Base-by-base conservation (phyloP, 2,329 filamentous ascomycete genomes). In the Microcyclosporella mali region DNA sequence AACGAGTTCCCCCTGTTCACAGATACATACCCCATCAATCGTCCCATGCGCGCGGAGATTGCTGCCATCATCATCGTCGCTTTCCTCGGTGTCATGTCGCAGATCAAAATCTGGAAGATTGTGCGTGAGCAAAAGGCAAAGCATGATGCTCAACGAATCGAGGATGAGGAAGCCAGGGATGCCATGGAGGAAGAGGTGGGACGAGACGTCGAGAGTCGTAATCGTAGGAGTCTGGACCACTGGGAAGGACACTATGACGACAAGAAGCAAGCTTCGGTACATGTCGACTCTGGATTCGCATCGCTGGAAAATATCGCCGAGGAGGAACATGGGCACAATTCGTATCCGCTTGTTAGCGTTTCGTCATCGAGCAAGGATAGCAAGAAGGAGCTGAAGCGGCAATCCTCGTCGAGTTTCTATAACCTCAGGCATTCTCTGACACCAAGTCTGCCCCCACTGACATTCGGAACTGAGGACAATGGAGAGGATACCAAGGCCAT, bases 61-160 rank as follows among this genome's bases (percentile, higher is more conserved):
- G 88, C 87, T 0, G 77, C 79, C 1, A 84, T 85, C 17, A 68
- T 95, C 40, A 75, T 95, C 19, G 70, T 95, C 15, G 82, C 78
- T 45, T 63, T 88, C 8, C 70, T 85, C 14, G 88, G 89, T 2
- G 70, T 95, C 17, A 74, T 94, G 33, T 94, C 87, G 0, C 90
- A 97, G 62, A 71, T 92, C 54, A 86, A 83, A 56, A 70, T 95
- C 11, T 95, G 88, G 88, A 87, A 81, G 49, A 72, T 94, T 6
- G 78, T 95, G 46, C 79, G 72, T 47, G 69, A 73, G 44, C 69
- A 70, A 42, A 64, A 72, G 27, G 65, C 65, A 30, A 70, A 68
- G 50, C 70, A 66, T 47, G 70, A 70, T 29, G 65, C 63, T 16
- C 59, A 67, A n/a, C 64, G 69, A 17, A 57, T 69, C n/a, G 69